Percentiles rank a stretch among this genome's conserved stretches.
phyloP scores from a whole-genome alignment of 2,329 filamentous ascomycete genomes.

The Talaromyces marneffei region DNA sequence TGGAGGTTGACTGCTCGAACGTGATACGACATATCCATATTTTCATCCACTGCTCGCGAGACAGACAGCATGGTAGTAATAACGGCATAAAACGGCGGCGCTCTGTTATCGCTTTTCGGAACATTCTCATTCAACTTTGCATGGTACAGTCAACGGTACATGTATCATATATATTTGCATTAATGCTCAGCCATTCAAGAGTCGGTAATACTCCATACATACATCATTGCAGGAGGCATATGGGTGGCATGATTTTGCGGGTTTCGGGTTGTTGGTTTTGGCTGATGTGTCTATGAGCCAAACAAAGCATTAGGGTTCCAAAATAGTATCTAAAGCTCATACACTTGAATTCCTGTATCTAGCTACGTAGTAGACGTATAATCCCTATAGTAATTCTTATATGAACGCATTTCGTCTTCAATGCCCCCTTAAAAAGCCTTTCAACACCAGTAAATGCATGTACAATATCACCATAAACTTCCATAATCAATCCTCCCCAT shows the following conservation, averaged over 20 bases:
- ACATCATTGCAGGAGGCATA: background rate
- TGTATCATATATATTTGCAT: background rate
- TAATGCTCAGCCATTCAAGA: background rate
- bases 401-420: background rate
- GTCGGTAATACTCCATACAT: background rate
- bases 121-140: background rate
- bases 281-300: background rate
- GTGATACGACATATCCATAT: constrained; percentile 19
- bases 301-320: too few species aligned
- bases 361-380: background rate
- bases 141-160: background rate
- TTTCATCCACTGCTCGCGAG: background rate
- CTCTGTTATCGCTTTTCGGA: background rate
- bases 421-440: background rate
- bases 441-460: constrained; percentile 2
- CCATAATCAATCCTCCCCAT: background rate
- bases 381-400: background rate
- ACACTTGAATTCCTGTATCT: background rate
- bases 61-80: background rate
- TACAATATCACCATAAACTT: background rate
- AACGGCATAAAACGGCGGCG: background rate
- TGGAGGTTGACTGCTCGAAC: constrained; percentile 23
- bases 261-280: background rate
- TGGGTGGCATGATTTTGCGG: background rate
- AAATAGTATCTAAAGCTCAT: too few species aligned